phyloP scores from a whole-genome alignment of 108 stramenopile species.

The Nitzschia sp. region DNA sequence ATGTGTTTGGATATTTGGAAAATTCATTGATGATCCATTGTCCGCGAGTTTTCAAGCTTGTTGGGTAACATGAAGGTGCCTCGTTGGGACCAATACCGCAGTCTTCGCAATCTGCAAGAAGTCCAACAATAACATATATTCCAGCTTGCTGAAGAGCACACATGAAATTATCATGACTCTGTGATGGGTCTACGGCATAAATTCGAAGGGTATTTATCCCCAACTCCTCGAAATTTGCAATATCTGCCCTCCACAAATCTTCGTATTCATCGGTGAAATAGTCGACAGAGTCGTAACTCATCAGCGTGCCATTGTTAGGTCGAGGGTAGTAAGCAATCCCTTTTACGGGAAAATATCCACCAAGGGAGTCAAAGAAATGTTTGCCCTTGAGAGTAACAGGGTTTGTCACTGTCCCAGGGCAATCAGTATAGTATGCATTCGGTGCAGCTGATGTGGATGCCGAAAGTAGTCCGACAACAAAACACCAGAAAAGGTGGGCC shows the following conservation, averaged over 20 bases:
- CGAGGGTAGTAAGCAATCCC: conserved; percentile 56
- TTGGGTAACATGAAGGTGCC: conserved; percentile 45
- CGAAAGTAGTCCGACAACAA: too few relatives aligned
- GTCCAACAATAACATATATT: conserved; percentile 43
- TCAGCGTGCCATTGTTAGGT: conserved; percentile 37
- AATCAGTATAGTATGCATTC: background rate
- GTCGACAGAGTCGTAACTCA: conserved; percentile 28
- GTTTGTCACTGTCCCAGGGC: conserved; percentile 3
- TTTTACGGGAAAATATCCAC: conserved; percentile 39
- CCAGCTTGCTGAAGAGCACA: conserved; percentile 46
- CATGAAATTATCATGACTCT: conserved; percentile 53
- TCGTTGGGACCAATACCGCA: conserved; percentile 37
- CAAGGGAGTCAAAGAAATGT: conserved; percentile 40
- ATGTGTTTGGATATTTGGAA: conserved; percentile 41
- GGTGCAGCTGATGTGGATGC: too few relatives aligned
- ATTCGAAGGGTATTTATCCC: conserved; percentile 49
- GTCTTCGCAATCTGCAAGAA: conserved; percentile 36
- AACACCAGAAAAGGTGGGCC: too few relatives aligned
- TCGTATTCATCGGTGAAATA: conserved; percentile 45
- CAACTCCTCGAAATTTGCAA: conserved; percentile 36
- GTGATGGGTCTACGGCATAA: conserved; percentile 41
- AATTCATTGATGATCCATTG: conserved; percentile 41
- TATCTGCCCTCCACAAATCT: conserved; percentile 42
- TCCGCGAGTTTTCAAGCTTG: conserved; percentile 39
- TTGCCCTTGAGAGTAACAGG: conserved; percentile 25